Percentiles rank a stretch among this genome's conserved stretches.
phyloP scores from a whole-genome alignment of 1,284 basidiomycete genomes.

The Spongiforma sp. region DNA sequence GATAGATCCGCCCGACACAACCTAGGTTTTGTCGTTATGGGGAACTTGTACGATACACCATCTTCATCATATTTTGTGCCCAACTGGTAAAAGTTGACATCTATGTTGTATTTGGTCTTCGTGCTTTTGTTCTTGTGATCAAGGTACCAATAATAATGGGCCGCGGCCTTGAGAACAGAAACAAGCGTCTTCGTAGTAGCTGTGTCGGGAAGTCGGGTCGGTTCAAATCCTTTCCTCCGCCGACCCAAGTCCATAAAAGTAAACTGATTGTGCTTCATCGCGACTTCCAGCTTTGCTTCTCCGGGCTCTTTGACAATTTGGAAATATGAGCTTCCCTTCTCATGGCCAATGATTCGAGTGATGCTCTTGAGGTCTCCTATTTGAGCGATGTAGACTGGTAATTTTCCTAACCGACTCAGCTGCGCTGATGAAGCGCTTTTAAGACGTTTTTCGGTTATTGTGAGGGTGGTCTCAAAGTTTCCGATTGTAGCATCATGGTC shows the following conservation, averaged over 20 bases:
- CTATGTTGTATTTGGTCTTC: not conserved
- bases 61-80: constrained; percentile 5
- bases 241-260: constrained; percentile 18
- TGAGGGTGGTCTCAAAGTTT: constrained; percentile 21
- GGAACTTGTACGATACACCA: not conserved
- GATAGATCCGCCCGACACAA: constrained; percentile 3
- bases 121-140: too few species aligned
- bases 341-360: not conserved
- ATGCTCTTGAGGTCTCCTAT: constrained; percentile 3
- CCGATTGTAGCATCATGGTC: constrained; percentile 10
- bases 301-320: not conserved
- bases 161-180: constrained; percentile 10
- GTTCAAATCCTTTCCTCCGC: constrained; percentile 10
- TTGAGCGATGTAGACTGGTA: constrained; percentile 10
- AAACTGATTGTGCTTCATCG: not conserved
- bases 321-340: not conserved
- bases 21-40: constrained; percentile 1
- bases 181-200: not conserved
- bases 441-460: not conserved
- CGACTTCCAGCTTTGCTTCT: constrained; percentile 15
- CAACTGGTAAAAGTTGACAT: constrained; percentile 21
- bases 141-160: constrained; percentile 29
- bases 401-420: constrained; percentile 14
- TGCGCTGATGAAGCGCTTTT: constrained; percentile 4
- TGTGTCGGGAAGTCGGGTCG: constrained; percentile 5